Evolutionary conservation across 164 flowering plant genomes (phyloP).

Genomic region (Paratinospora sagittata): DNA sequence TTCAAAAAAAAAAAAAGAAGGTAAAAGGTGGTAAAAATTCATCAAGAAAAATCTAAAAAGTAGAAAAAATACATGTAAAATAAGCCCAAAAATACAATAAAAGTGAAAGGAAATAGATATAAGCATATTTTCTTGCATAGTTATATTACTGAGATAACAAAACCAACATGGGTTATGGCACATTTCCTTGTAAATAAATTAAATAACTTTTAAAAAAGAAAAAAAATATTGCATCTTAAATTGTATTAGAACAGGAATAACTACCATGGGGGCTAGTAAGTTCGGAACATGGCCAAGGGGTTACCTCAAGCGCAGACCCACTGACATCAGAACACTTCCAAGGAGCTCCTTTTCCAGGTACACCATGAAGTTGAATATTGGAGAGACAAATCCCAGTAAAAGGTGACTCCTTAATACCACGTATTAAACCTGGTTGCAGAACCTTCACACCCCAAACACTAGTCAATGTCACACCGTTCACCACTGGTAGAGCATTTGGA

Average conservation of each 20-base stretch:
- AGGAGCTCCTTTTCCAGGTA: slow-evolving; percentile 22
- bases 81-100: too few relatives aligned
- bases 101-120: too few relatives aligned
- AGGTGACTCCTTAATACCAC: slow-evolving; percentile 63
- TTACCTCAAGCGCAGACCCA: slow-evolving; percentile 59
- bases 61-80: too few relatives aligned
- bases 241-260: slow-evolving; percentile 42
- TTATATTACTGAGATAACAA: too few relatives aligned
- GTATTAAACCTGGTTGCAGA: slow-evolving; percentile 61
- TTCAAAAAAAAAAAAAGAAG: too few relatives aligned
- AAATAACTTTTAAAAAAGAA: background rate
- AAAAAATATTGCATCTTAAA: slow-evolving; percentile 11
- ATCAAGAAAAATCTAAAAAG: too few relatives aligned
- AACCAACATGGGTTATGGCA: too few relatives aligned
- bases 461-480: slow-evolving; percentile 50
- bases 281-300: slow-evolving; percentile 68
- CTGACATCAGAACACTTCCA: slow-evolving; percentile 81
- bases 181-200: too few relatives aligned
- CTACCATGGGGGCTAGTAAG: slow-evolving; percentile 32
- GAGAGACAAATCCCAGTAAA: slow-evolving; percentile 76
- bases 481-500: slow-evolving; percentile 67
- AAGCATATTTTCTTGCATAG: too few relatives aligned
- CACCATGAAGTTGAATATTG: slow-evolving; percentile 49
- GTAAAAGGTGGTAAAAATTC: too few relatives aligned
- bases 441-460: slow-evolving; percentile 63